Conservation (phyloP, 495 filamentous ascomycete genomes). For the Talaromyces adpressus region DNA sequence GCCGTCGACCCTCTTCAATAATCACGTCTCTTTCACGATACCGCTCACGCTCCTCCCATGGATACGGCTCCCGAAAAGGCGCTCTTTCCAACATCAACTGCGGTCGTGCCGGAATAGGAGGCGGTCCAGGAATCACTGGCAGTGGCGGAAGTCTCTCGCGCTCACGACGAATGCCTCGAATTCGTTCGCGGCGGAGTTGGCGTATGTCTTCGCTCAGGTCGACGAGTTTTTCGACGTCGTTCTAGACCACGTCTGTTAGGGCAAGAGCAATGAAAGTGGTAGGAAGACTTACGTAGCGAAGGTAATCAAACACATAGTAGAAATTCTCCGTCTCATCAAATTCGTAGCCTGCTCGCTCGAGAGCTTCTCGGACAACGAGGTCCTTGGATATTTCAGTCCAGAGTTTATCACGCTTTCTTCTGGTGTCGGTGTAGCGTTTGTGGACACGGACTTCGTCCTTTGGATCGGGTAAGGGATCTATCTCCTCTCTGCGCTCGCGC, state of each 20-base stretch:
- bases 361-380: constrained; percentile 78
- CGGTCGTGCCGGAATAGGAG: constrained; percentile 7
- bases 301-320: constrained; percentile 89
- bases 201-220: constrained; percentile 78
- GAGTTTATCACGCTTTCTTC: constrained; percentile 52
- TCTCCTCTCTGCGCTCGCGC: constrained; percentile 10
- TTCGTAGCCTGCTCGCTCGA: constrained; percentile 76
- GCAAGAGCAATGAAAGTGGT: not conserved
- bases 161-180: constrained; percentile 61
- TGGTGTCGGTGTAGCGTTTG: constrained; percentile 31
- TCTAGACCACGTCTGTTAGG: constrained; percentile 38
- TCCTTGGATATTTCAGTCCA: constrained; percentile 99
- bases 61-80: constrained; percentile 11
- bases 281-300: constrained; percentile 65
- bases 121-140: constrained; percentile 6
- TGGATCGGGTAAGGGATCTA: constrained; percentile 8
- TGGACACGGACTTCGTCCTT: constrained; percentile 22
- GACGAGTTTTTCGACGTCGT: constrained; percentile 69
- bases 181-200: constrained; percentile 60
- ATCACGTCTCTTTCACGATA: constrained; percentile 16
- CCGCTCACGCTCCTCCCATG: constrained; percentile 15
- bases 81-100: constrained; percentile 9
- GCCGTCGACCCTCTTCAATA: constrained; percentile 12
- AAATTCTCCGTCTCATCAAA: constrained; percentile 86
- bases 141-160: constrained; percentile 42